phyloP scores from a whole-genome alignment of 805 yeast species.

The Phaffomyces thermotolerans region DNA sequence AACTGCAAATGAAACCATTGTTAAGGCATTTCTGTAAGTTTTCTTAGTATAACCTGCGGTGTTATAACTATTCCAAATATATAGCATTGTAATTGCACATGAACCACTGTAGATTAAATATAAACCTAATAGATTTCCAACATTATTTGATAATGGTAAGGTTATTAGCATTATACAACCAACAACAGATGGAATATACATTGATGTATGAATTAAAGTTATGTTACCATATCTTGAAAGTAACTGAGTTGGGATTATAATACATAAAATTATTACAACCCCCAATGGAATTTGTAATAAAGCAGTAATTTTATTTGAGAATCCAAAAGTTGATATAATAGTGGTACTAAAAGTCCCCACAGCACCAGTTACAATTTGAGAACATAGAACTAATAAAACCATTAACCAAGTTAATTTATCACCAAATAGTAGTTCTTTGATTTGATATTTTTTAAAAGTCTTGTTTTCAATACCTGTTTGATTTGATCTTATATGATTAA shows the following conservation, averaged over 20 bases:
- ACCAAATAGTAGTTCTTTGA: constrained; percentile 33
- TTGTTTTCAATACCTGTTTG: constrained; percentile 43
- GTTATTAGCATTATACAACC: constrained; percentile 40
- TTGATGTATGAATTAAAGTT: constrained; percentile 29
- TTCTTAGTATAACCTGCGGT: constrained; percentile 56
- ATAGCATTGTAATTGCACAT: constrained; percentile 46
- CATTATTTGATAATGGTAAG: constrained; percentile 26
- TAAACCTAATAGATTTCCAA: constrained; percentile 40
- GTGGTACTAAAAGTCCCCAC: constrained; percentile 19
- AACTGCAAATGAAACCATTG: constrained; percentile 47
- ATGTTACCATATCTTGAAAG: constrained; percentile 27
- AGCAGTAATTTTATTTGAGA: constrained; percentile 29
- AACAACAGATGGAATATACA: constrained; percentile 42
- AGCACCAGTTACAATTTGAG: constrained; percentile 44
- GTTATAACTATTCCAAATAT: constrained; percentile 51
- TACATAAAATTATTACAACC: constrained; percentile 35
- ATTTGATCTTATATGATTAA: constrained; percentile 34
- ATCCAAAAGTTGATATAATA: constrained; percentile 15
- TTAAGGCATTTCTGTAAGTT: constrained; percentile 40
- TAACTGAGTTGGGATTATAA: constrained; percentile 31
- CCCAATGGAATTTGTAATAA: constrained; percentile 50
- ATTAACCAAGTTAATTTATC: constrained; percentile 42
- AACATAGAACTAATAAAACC: constrained; percentile 32
- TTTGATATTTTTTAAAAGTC: constrained; percentile 33
- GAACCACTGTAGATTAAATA: constrained; percentile 46